These are phyloP conservation scores for Tolypocladium endophyticum DNA, from an alignment of 2,329 filamentous ascomycete genomes.

Conservation along the genomic window DNA sequence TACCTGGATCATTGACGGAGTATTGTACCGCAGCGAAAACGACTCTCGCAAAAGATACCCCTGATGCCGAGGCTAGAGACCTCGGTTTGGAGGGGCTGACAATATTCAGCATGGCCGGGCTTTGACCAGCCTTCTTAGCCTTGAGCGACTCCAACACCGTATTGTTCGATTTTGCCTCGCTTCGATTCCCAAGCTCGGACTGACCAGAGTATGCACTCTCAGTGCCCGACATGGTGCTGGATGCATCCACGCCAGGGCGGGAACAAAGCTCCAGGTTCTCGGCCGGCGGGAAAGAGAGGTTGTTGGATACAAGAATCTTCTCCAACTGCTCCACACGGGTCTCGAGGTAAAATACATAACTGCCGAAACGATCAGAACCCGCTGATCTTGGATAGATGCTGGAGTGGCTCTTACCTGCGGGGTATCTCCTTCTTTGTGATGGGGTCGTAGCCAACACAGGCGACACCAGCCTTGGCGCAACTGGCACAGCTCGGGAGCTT, in stretches of 20 bases:
- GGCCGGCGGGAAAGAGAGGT: conserved; percentile 62
- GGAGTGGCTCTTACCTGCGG: conserved; percentile 53
- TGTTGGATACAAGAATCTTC: conserved; percentile 56
- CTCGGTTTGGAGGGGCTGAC: conserved; percentile 69
- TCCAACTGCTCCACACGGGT: conserved; percentile 78
- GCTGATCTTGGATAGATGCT: not conserved
- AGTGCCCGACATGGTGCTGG: conserved; percentile 18
- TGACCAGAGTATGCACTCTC: conserved; percentile 22
- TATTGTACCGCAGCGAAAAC: conserved; percentile 88
- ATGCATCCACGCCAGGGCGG: conserved; percentile 29
- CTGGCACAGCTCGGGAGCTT: conserved; percentile 80
- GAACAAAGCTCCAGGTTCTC: conserved; percentile 56
- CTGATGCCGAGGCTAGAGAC: conserved; percentile 75
- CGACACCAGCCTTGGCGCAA: conserved; percentile 84
- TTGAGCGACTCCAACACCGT: conserved; percentile 22
- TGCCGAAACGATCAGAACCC: conserved; percentile 20
- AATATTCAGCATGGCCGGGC: conserved; percentile 55
- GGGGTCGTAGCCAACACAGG: conserved; percentile 91
- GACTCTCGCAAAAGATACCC: conserved; percentile 87
- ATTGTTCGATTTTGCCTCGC: conserved; percentile 14
- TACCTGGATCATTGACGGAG: conserved; percentile 48
- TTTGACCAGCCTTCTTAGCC: conserved; percentile 21
- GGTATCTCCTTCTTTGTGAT: conserved; percentile 95
- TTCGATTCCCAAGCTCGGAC: conserved; percentile 18
- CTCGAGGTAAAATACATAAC: conserved; percentile 93